A percentile compares a stretch with the other conserved stretches of the same genome.
Conservation (phyloP, 305 asterid species). For the Rubia balearica region DNA sequence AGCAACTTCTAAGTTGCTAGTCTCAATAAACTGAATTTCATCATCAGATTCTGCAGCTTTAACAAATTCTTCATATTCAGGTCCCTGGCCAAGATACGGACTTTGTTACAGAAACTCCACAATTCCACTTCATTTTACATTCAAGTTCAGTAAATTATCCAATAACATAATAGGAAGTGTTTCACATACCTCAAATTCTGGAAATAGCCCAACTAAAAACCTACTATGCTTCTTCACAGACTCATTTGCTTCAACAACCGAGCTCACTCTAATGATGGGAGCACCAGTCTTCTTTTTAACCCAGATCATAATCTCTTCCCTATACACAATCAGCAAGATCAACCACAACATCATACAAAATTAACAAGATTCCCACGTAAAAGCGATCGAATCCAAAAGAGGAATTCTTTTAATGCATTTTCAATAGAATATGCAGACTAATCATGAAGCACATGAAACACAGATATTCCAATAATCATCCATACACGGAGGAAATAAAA, state of each 20-base stretch:
- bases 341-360: slow-evolving; percentile 3
- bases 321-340: slow-evolving; percentile 21
- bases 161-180: neutral
- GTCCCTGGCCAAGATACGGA: slow-evolving; percentile 43
- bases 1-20: slow-evolving; percentile 56
- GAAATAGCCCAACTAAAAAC: slow-evolving; percentile 70
- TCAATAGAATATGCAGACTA: neutral
- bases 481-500: neutral
- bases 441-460: neutral
- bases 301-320: slow-evolving; percentile 93
- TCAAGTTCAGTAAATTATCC: neutral
- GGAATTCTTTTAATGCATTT: neutral
- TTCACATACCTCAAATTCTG: slow-evolving; percentile 58
- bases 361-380: neutral
- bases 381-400: neutral
- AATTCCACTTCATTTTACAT: slow-evolving; percentile 1
- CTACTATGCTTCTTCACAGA: slow-evolving; percentile 52
- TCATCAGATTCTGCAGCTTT: slow-evolving; percentile 71
- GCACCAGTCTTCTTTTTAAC: slow-evolving; percentile 78
- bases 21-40: slow-evolving; percentile 79
- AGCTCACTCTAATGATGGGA: slow-evolving; percentile 55
- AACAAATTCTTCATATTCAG: slow-evolving; percentile 53
- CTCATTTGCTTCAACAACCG: slow-evolving; percentile 55
- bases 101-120: neutral
- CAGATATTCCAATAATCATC: neutral